A percentile compares a stretch with the other conserved stretches of the same genome.
These are phyloP conservation scores for Sphagnum magellanicum DNA, from an alignment of 228 moss, liverwort and hornwort genomes.

Conservation along the genomic window DNA sequence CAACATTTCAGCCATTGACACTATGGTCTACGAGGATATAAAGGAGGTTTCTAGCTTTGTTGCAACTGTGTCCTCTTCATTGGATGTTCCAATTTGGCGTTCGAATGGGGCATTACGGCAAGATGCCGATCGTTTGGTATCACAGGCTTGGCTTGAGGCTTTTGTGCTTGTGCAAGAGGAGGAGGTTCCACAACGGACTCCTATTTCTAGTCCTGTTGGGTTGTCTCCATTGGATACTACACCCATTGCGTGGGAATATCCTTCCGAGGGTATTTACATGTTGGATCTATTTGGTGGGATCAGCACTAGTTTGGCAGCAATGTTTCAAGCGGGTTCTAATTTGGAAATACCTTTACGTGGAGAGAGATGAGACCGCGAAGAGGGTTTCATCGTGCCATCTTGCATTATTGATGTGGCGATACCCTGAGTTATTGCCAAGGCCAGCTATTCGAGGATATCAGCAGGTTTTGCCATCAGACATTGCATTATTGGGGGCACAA, in stretches of 20 bases:
- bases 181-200: not conserved
- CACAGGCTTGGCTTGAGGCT: not conserved
- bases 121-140: not conserved
- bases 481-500: not conserved
- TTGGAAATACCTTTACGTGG: not conserved
- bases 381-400: not conserved
- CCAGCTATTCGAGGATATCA: not conserved
- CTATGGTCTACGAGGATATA: too few relatives aligned
- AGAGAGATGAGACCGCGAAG: not conserved
- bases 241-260: not conserved
- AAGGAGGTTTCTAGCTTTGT: too few relatives aligned
- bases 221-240: conserved; percentile 1
- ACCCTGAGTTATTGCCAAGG: not conserved
- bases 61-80: too few relatives aligned
- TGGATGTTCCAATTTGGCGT: too few relatives aligned
- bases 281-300: conserved; percentile 9
- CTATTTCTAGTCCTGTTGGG: too few relatives aligned
- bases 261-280: not conserved
- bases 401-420: not conserved
- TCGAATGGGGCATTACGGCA: not conserved
- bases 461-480: not conserved
- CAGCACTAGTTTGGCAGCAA: not conserved
- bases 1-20: too few relatives aligned
- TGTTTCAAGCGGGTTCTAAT: not conserved
- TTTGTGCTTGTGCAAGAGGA: not conserved